Evolutionary conservation across 2,329 filamentous ascomycete genomes (phyloP).

Genomic region (Triangularia verruculosa): DNA sequence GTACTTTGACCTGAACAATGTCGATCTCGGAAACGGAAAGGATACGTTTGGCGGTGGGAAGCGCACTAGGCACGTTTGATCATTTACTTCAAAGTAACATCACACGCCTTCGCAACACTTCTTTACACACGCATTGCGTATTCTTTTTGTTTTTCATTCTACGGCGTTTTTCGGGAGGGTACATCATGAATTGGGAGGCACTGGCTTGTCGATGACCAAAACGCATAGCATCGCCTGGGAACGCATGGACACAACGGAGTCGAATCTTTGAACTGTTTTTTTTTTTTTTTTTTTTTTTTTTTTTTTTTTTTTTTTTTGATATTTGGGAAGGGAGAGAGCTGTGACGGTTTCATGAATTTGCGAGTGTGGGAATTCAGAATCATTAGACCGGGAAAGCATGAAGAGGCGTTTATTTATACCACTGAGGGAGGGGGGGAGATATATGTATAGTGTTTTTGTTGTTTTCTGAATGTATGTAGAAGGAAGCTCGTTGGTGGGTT

Average conservation of each 20-base stretch:
- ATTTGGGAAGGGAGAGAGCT: not conserved
- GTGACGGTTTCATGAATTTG: not conserved
- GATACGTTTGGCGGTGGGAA: constrained; percentile 55
- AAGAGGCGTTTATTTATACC: constrained; percentile 20
- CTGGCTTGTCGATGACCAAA: constrained; percentile 14
- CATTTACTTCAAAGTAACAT: not conserved
- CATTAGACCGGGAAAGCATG: constrained; percentile 22
- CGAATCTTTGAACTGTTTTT: not conserved
- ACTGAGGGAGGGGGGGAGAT: constrained; percentile 2
- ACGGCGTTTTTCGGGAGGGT: constrained; percentile 3
- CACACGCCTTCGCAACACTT: not conserved
- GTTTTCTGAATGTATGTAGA: constrained; percentile 12
- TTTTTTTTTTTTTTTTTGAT: no score
- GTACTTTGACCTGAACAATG: constrained; percentile 68
- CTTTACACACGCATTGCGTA: not conserved
- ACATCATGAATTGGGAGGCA: constrained; percentile 9
- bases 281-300: no score
- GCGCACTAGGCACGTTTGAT: constrained; percentile 48
- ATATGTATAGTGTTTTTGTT: constrained; percentile 2
- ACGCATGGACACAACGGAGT: constrained; percentile 1
- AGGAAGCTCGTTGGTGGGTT: not conserved
- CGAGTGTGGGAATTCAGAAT: not conserved
- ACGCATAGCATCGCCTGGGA: constrained; percentile 12
- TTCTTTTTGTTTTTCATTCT: not conserved
- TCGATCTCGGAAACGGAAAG: constrained; percentile 54